These are phyloP conservation scores for Pseudonitzschia multistriata DNA, from an alignment of 108 stramenopile species.

Conservation along the genomic window DNA sequence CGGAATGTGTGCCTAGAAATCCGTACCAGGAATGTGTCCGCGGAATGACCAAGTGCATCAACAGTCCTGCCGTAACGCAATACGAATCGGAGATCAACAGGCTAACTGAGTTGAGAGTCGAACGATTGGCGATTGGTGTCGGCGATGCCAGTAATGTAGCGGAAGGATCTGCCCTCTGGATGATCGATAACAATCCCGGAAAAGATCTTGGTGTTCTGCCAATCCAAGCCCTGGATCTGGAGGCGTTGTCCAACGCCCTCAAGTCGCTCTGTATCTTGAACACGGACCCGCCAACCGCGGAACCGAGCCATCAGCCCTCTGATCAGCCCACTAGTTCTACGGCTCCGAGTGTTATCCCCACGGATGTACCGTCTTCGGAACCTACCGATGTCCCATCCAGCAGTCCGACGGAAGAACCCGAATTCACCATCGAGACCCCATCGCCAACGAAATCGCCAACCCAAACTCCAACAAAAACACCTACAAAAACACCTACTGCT, in stretches of 20 bases:
- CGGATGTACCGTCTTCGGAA: neutral
- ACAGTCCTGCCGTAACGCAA: conserved; percentile 2
- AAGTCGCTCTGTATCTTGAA: conserved; percentile 13
- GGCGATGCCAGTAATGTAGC: conserved; percentile 24
- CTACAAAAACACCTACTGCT: conserved; percentile 14
- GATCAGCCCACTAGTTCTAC: neutral
- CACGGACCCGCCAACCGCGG: conserved; percentile 3
- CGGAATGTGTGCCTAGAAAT: neutral
- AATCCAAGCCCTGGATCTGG: conserved; percentile 1
- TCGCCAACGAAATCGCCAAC: conserved; percentile 2
- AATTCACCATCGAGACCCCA: neutral
- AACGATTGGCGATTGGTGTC: conserved; percentile 36
- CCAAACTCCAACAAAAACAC: conserved; percentile 3
- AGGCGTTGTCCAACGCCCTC: conserved; percentile 15
- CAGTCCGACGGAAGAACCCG: neutral
- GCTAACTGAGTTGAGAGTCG: conserved; percentile 17
- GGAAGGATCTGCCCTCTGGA: conserved; percentile 18
- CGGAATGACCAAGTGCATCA: neutral
- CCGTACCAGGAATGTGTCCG: conserved; percentile 21
- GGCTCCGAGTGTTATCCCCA: neutral
- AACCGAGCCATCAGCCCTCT: neutral
- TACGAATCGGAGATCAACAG: conserved; percentile 24
- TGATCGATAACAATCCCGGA: conserved; percentile 21
- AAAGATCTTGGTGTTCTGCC: conserved; percentile 7
- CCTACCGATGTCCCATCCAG: neutral